Conservation (phyloP, 2,329 filamentous ascomycete species). For the Botrytis fragariae region DNA sequence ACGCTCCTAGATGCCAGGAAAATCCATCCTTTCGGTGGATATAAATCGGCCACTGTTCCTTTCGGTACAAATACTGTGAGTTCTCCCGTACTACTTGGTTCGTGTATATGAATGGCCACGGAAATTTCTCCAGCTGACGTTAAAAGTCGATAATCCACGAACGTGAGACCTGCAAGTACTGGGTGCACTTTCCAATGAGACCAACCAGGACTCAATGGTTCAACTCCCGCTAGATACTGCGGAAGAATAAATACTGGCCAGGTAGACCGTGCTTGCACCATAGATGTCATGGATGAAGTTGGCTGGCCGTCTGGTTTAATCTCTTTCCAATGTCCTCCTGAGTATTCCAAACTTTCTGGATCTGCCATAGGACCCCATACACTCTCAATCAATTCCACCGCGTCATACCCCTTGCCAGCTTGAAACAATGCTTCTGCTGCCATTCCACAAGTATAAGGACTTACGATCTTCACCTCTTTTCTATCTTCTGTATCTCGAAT, state of each 20-base stretch:
- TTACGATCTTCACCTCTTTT: conserved; percentile 26
- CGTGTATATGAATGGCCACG: conserved; percentile 23
- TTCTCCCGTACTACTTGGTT: conserved; percentile 20
- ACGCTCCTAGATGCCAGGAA: conserved; percentile 10
- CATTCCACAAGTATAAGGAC: conserved; percentile 30
- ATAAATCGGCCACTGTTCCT: neutral
- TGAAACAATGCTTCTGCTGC: conserved; percentile 28
- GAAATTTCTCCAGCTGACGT: conserved; percentile 22
- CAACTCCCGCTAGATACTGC: conserved; percentile 27
- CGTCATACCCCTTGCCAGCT: conserved; percentile 18
- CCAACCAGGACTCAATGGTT: conserved; percentile 27
- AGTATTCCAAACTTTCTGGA: conserved; percentile 26
- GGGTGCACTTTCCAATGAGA: conserved; percentile 25
- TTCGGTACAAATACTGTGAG: conserved; percentile 23
- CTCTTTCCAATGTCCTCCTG: conserved; percentile 31
- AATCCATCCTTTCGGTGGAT: neutral
- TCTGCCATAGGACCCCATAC: conserved; percentile 32
- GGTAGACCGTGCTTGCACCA: conserved; percentile 31
- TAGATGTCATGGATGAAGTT: conserved; percentile 26
- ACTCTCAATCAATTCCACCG: conserved; percentile 25
- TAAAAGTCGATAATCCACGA: conserved; percentile 24
- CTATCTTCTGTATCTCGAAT: conserved; percentile 25
- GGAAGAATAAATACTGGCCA: conserved; percentile 30
- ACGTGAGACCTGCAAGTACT: conserved; percentile 26
- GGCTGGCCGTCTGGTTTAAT: conserved; percentile 27